phyloP scores from a whole-genome alignment of 139 green algal genomes.

The Chlorella sp. region DNA sequence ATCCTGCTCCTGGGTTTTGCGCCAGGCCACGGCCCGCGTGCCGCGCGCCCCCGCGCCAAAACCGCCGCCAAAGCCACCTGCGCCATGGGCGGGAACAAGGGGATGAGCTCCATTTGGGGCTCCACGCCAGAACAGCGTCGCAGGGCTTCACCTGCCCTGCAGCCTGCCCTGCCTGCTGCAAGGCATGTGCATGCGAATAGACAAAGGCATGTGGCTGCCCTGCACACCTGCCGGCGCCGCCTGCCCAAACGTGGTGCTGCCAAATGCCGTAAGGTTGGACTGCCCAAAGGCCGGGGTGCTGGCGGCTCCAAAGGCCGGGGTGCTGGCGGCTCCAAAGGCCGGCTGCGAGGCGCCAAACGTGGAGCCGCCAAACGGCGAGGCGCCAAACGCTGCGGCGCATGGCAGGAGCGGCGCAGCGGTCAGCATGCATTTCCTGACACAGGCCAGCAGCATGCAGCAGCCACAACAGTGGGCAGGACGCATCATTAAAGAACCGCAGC shows the following conservation, averaged over 20 bases:
- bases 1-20: conserved; percentile 70
- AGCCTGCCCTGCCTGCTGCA: too few relatives aligned
- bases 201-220: neutral
- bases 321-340: conserved; percentile 42
- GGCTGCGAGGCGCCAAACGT: conserved; percentile 6
- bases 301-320: conserved; percentile 57
- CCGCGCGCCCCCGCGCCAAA: conserved; percentile 38
- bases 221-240: conserved; percentile 32
- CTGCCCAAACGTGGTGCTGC: conserved; percentile 25
- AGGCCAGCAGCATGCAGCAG: neutral
- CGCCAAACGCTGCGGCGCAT: conserved; percentile 30
- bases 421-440: neutral
- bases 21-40: conserved; percentile 61
- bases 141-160: too few relatives aligned
- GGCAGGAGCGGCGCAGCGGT: neutral
- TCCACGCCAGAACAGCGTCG: too few relatives aligned
- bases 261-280: neutral
- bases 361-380: neutral
- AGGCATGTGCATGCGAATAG: too few relatives aligned
- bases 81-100: neutral
- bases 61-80: conserved; percentile 23
- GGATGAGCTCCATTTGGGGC: too few relatives aligned
- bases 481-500: too few relatives aligned
- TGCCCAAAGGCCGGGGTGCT: conserved; percentile 34
- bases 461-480: too few relatives aligned